Evolutionary conservation across 2,329 filamentous ascomycete species (phyloP).

Genomic region (Ceratocystiopsis minuta): DNA sequence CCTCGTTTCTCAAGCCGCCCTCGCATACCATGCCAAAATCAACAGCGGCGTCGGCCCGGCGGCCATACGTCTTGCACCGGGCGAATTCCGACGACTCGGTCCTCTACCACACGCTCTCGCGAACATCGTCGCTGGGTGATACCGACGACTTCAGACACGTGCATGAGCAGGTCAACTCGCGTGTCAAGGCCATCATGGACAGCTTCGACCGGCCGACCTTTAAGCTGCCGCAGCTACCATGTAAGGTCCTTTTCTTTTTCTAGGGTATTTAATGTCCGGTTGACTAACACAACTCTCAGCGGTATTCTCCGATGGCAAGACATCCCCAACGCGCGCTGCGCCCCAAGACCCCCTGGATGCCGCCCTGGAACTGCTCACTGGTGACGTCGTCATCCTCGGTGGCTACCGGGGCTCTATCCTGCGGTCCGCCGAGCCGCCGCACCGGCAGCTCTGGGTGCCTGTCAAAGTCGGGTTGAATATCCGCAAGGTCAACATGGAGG

Average conservation of each 20-base stretch:
- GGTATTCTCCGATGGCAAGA: conserved; percentile 12
- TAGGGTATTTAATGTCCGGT: not conserved
- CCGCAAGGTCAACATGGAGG: conserved; percentile 77
- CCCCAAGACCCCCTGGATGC: conserved; percentile 20
- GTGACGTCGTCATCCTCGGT: conserved; percentile 75
- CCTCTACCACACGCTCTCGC: conserved; percentile 56
- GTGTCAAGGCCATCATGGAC: conserved; percentile 79
- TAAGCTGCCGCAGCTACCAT: conserved; percentile 40
- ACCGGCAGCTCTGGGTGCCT: conserved; percentile 85
- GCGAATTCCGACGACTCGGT: conserved; percentile 64
- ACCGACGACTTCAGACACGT: conserved; percentile 66
- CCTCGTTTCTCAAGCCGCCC: not conserved
- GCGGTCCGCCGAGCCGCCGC: conserved; percentile 60
- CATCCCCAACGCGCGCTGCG: not conserved
- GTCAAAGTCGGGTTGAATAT: conserved; percentile 86
- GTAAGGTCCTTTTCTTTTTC: conserved; percentile 10
- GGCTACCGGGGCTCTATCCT: conserved; percentile 85
- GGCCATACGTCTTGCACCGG: conserved; percentile 29
- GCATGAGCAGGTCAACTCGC: conserved; percentile 69
- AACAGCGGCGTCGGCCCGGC: conserved; percentile 6
- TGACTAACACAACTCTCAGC: too few relatives aligned
- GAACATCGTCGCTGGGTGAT: conserved; percentile 69
- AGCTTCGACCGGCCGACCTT: conserved; percentile 66
- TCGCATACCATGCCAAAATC: not conserved
- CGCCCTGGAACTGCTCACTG: conserved; percentile 49